These are phyloP conservation scores for Fusarium sp. DNA, from an alignment of 2,329 filamentous ascomycete genomes.

Conservation along the genomic window DNA sequence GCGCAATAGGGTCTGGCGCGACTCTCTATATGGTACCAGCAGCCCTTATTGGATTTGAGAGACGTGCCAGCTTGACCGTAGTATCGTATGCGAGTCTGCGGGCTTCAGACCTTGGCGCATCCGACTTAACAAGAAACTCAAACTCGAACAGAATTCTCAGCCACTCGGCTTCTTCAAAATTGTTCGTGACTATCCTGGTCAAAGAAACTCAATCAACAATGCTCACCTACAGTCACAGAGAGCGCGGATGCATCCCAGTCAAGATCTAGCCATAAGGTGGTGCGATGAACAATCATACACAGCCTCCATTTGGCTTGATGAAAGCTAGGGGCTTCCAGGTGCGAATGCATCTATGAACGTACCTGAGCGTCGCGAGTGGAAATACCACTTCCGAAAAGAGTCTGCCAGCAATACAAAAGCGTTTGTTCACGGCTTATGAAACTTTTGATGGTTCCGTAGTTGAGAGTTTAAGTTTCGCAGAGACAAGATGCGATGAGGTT, in stretches of 20 bases:
- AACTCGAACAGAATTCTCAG: not conserved
- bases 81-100: not conserved
- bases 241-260: conserved; percentile 8
- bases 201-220: conserved; percentile 29
- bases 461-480: not conserved
- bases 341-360: conserved; percentile 26
- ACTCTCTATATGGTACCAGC: not conserved
- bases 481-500: conserved; percentile 10
- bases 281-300: conserved; percentile 23
- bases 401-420: not conserved
- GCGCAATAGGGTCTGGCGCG: not conserved
- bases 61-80: not conserved
- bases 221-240: not conserved
- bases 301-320: conserved; percentile 24
- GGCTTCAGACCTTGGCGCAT: not conserved
- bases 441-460: not conserved
- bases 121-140: not conserved
- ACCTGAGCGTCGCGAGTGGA: conserved; percentile 19
- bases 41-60: not conserved
- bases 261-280: conserved; percentile 24
- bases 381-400: not conserved
- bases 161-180: conserved; percentile 18
- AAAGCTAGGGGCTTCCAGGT: conserved; percentile 8
- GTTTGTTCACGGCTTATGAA: not conserved
- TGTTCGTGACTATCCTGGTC: conserved; percentile 6